Conservation (phyloP, 2,329 filamentous ascomycete species). For the Lasiodiplodia sp. region DNA sequence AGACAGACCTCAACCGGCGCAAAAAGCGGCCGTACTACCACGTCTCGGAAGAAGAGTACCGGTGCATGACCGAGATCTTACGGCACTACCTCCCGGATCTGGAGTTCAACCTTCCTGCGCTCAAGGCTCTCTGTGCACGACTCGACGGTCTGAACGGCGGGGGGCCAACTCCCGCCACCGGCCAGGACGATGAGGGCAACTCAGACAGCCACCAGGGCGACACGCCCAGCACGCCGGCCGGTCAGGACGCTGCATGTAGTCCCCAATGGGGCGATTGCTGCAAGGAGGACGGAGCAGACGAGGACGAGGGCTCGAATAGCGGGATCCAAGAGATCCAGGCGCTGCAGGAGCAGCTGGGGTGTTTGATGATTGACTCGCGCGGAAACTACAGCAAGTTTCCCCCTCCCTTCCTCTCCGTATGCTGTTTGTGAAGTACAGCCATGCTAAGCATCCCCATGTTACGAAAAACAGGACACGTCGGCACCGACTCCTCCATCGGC, state of each 20-base stretch:
- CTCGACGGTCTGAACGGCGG: neutral
- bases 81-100: conserved; percentile 47
- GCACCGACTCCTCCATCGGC: conserved; percentile 47
- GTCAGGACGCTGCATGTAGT: no score
- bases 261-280: no score
- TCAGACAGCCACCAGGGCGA: no score
- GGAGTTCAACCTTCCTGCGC: conserved; percentile 44
- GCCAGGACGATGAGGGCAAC: no score
- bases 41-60: conserved; percentile 50
- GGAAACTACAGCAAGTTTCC: conserved; percentile 40
- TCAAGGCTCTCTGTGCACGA: conserved; percentile 38
- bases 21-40: conserved; percentile 48
- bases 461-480: conserved; percentile 39
- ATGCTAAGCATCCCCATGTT: neutral
- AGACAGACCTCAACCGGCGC: conserved; percentile 45
- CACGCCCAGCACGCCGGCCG: no score
- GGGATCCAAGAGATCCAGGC: conserved; percentile 42
- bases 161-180: neutral
- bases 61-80: conserved; percentile 47
- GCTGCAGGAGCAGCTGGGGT: conserved; percentile 46
- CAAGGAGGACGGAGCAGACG: conserved; percentile 36
- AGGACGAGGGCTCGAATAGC: conserved; percentile 27
- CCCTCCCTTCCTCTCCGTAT: rapidly evolving
- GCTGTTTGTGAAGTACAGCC: neutral
- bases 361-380: conserved; percentile 47